Evolutionary conservation across 2,329 filamentous ascomycete genomes (phyloP), one percentile per base, ranked within the genome.

Genomic region (Botrytis squamosa): DNA sequence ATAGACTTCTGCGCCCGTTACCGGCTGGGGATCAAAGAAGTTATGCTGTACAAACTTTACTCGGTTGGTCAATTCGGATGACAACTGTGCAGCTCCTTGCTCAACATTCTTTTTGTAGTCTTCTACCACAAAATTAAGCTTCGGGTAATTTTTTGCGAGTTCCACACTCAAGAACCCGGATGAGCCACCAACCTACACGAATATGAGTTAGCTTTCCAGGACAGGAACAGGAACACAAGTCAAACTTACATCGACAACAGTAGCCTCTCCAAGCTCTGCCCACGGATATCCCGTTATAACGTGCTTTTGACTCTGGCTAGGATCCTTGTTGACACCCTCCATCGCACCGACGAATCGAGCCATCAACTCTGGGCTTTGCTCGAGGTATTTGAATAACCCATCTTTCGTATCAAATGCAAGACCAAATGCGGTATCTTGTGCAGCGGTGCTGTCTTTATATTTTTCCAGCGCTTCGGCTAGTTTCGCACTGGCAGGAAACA

Each of bases 1-100:
- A 60, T 80, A 80, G 4, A 78, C 80, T 12, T 81, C 81, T 0
- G 84, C 84, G 0, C 29, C 59, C n/a, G 76, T 79, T 5, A 84
- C 74, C 0, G 82, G 82, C 70, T 85, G 83, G 8, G 65, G 46
- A 16, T 57, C 46, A 20, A 68, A 68, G 33, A 68, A 68, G 36
- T 68, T 55, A 38, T 68, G 65, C 9, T 33, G 65, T 10, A 68
- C 46, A 20, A 68, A 68, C 38, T 68, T 49, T 9, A 68, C 44
- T 6, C 65, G 65, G 3, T 29, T 10, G 46, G 65, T 38, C 46
- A 68, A 10, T 80, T 79, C 0, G 77, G 80, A 72, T 85, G 82
- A 75, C 83, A 82, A 67, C 84, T 80, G 69, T 84, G 80, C 4
- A 76, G 74, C 65, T 78, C 75, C 46, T 73, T 74, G n/a, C 42